Base-by-base conservation (phyloP, 805 yeast species). In the Ascoidea rubescens region DNA sequence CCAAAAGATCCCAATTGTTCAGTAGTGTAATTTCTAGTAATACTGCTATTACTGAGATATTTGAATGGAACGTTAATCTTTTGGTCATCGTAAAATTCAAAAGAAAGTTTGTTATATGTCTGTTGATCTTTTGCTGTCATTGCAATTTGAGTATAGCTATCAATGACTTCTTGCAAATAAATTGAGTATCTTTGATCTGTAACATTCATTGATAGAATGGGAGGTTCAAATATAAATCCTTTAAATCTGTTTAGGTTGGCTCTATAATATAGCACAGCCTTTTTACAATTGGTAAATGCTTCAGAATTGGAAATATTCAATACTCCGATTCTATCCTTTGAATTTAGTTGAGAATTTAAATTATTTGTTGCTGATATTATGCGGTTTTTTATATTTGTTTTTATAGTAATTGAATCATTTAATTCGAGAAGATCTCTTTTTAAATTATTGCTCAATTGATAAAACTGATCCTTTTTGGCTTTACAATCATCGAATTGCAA, bases 201-300 rank as follows among this genome's bases (percentile, higher is more conserved):
- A 0, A 82, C 77, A 4, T 76, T 71, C 28, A 91, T 71, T 0
- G 84, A 72, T 31, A 88, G 68, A 6, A 82, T 65, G 0, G 97
- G 90, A 1, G 96, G 95, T 60, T 85, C 95, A 53, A 71, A 78
- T 51, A 85, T 77, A 10, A 65, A 63, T 0, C 66, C 66, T 48
- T 65, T 60, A 50, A 80, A 69, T 5, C 63, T 61, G 1, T 60
- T 59, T 42, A 55, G 74, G 16, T 65, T 68, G 47, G 63, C 55
- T 46, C 75, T 62, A 30, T 64, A 60, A 56, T 48, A 67, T 17
- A 51, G 52, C 45, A 62, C 67, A 50, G 74, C 67, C 44, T 61
- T 57, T 49, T 60, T 57, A 31, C 69, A 71, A 31, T 62, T 64
- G 28, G 63, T 55, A 45, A 68, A 60, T 31, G 67, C 62, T 1